phyloP scores from a whole-genome alignment of 805 yeast species.

The Ogataea wickerhamii region DNA sequence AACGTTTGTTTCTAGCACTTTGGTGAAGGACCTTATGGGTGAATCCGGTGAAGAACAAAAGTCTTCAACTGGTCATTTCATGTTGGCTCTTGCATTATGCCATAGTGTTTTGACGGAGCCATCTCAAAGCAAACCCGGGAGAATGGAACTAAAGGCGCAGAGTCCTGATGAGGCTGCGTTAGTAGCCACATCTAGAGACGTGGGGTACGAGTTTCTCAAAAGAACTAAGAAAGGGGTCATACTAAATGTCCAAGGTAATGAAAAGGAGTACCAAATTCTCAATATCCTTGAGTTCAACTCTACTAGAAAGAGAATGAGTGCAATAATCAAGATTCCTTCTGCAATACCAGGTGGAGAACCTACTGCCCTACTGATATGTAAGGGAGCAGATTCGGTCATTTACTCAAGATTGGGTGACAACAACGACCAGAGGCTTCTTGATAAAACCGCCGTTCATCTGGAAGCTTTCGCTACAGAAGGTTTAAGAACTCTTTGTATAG shows the following conservation, averaged over 20 bases:
- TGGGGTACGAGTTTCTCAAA: conserved; percentile 65
- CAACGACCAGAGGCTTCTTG: conserved; percentile 42
- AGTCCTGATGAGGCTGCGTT: conserved; percentile 87
- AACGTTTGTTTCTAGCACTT: conserved; percentile 66
- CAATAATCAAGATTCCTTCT: conserved; percentile 65
- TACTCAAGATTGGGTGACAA: conserved; percentile 56
- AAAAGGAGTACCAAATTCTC: conserved; percentile 66
- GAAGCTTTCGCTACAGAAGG: conserved; percentile 84
- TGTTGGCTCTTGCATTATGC: conserved; percentile 73
- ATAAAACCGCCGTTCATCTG: conserved; percentile 67
- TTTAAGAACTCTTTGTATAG: conserved; percentile 75
- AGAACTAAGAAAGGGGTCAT: conserved; percentile 67
- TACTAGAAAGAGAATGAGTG: conserved; percentile 85
- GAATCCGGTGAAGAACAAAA: conserved; percentile 49
- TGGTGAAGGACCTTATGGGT: conserved; percentile 59
- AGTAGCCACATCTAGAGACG: conserved; percentile 75
- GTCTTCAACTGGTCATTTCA: conserved; percentile 64
- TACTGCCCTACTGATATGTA: conserved; percentile 65
- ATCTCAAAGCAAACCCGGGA: conserved; percentile 56
- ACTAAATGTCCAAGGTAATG: conserved; percentile 64
- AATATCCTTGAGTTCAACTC: conserved; percentile 77
- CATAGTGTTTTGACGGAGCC: conserved; percentile 74
- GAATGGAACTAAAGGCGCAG: conserved; percentile 63
- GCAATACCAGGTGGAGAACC: conserved; percentile 43
- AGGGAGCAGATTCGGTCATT: conserved; percentile 83